Conservation (phyloP, 2,329 filamentous ascomycete species). For the Xylaria sp. region DNA sequence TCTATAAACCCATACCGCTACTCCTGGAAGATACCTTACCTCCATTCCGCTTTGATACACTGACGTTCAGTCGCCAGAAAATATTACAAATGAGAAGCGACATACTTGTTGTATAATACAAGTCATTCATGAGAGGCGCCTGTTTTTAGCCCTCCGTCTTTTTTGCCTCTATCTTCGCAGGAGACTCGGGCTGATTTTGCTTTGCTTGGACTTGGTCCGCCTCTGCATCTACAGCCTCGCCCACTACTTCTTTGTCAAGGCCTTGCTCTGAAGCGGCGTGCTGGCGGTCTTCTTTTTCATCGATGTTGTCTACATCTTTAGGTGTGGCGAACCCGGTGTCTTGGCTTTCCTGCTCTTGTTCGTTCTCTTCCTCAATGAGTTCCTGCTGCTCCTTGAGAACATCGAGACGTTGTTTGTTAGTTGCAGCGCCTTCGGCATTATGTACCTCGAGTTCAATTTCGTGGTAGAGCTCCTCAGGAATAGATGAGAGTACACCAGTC, state of each 20-base stretch:
- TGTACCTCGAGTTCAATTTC: constrained; percentile 99
- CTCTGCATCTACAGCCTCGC: constrained; percentile 67
- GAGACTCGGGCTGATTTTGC: constrained; percentile 16
- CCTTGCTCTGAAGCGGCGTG: constrained; percentile 61
- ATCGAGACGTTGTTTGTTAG: constrained; percentile 98
- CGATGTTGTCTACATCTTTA: constrained; percentile 90
- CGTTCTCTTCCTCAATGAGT: constrained; percentile 95
- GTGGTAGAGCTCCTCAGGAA: constrained; percentile 98
- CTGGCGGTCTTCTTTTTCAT: constrained; percentile 85
- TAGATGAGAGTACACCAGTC: constrained; percentile 89
- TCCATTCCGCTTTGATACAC: constrained; percentile 42
- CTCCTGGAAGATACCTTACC: constrained; percentile 35
- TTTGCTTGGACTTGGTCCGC: constrained; percentile 49
- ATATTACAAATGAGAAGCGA: constrained; percentile 48
- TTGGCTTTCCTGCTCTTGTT: constrained; percentile 86
- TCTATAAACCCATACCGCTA: constrained; percentile 39
- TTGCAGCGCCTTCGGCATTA: constrained; percentile 94
- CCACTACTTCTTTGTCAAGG: constrained; percentile 59
- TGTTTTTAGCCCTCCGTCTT: constrained; percentile 33
- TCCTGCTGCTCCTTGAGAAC: constrained; percentile 98
- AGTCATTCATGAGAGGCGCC: constrained; percentile 25
- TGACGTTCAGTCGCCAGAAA: constrained; percentile 30
- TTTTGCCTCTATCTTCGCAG: constrained; percentile 32
- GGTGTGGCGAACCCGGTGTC: constrained; percentile 78
- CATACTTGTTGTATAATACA: constrained; percentile 32